phyloP scores from a whole-genome alignment of 2,329 filamentous ascomycete genomes.

The Bisporella sp. region DNA sequence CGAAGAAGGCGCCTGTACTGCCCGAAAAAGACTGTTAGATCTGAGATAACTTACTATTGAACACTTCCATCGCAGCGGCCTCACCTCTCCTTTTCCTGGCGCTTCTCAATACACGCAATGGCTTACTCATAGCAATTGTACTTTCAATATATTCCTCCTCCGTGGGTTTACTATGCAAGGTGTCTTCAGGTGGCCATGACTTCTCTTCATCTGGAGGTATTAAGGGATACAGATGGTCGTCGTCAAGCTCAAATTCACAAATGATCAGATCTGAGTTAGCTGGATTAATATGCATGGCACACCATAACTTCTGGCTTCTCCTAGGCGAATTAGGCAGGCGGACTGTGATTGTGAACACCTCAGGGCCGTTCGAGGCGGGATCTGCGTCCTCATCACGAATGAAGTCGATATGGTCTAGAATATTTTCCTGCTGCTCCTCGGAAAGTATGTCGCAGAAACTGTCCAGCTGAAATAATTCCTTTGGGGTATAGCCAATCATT shows the following conservation, averaged over 20 bases:
- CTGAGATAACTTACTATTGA: constrained; percentile 52
- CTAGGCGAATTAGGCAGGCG: constrained; percentile 38
- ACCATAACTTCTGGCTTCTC: constrained; percentile 69
- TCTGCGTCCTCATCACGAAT: constrained; percentile 78
- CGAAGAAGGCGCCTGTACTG: no score
- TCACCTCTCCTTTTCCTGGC: constrained; percentile 71
- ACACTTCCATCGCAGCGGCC: constrained; percentile 80
- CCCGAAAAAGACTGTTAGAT: no score
- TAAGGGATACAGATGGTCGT: constrained; percentile 63
- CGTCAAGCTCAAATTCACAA: constrained; percentile 83
- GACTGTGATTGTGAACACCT: constrained; percentile 76
- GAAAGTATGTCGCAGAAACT: constrained; percentile 80
- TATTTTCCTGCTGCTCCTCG: constrained; percentile 76
- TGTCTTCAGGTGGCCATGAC: constrained; percentile 64
- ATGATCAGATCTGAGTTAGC: constrained; percentile 65
- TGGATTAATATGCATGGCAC: constrained; percentile 72
- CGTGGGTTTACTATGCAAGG: constrained; percentile 65
- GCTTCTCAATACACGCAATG: constrained; percentile 68
- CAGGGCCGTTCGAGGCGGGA: constrained; percentile 67
- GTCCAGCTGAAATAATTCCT: constrained; percentile 64
- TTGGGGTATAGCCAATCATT: constrained; percentile 71
- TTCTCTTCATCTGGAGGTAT: constrained; percentile 53
- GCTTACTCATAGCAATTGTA: constrained; percentile 68
- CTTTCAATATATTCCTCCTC: constrained; percentile 68
- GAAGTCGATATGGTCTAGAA: constrained; percentile 83